Evolutionary conservation across 176 grass and related monocot species (phyloP).

Genomic region (Triticum dicoccoides): DNA sequence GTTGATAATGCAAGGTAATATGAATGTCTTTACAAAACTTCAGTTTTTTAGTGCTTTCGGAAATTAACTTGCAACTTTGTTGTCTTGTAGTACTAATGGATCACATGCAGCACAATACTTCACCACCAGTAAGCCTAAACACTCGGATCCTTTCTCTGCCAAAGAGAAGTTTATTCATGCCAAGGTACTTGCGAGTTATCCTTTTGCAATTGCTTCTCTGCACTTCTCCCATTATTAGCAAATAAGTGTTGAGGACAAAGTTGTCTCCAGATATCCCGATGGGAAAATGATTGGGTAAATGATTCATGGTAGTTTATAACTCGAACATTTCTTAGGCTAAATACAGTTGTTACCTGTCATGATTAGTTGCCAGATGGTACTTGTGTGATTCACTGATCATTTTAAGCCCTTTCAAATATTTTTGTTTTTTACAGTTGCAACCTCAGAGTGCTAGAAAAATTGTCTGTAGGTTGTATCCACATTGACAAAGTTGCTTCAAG

Average conservation of each 20-base stretch:
- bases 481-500: conserved; percentile 1
- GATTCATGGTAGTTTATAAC: conserved; percentile 24
- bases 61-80: conserved; percentile 23
- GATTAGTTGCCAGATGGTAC: conserved; percentile 2
- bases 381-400: conserved; percentile 12
- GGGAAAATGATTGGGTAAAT: conserved; percentile 2
- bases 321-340: conserved; percentile 17
- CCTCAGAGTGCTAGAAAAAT: background rate
- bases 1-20: conserved; percentile 58
- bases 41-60: conserved; percentile 8
- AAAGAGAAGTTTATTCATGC: conserved; percentile 98
- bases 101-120: conserved; percentile 35
- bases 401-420: background rate
- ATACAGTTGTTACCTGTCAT: background rate
- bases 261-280: conserved; percentile 15
- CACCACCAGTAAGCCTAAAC: conserved; percentile 68
- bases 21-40: background rate
- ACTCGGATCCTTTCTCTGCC: conserved; percentile 71
- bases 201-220: conserved; percentile 27
- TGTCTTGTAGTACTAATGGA: conserved; percentile 57
- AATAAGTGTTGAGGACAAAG: conserved; percentile 11
- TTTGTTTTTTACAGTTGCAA: conserved; percentile 6
- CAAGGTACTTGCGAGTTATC: conserved; percentile 56
- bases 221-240: background rate
- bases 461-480: background rate